These are phyloP conservation scores for Prunus armeniaca DNA, from an alignment of 306 rosid genomes.

Conservation along the genomic window DNA sequence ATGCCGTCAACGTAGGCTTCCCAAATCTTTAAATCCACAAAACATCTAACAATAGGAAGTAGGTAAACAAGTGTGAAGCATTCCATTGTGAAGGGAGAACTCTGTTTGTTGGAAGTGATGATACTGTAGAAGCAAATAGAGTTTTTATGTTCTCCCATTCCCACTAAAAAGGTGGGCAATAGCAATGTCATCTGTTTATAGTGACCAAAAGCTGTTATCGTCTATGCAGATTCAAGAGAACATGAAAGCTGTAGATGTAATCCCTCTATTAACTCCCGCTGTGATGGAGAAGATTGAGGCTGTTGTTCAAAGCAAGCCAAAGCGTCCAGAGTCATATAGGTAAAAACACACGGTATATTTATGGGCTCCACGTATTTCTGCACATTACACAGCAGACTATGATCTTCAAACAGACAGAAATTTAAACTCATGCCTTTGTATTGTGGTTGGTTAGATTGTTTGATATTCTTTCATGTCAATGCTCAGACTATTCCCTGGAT, in stretches of 20 bases:
- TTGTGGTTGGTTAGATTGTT: neutral
- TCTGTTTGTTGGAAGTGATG: neutral
- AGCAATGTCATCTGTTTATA: neutral
- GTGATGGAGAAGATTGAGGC: slow-evolving; percentile 95
- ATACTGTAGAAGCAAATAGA: neutral
- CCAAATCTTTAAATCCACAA: neutral
- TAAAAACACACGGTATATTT: slow-evolving; percentile 29
- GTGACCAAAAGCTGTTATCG: neutral
- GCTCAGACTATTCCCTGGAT: neutral
- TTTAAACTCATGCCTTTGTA: slow-evolving; percentile 3
- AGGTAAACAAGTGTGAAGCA: neutral
- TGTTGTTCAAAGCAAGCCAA: slow-evolving; percentile 86
- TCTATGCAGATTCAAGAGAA: slow-evolving; percentile 76
- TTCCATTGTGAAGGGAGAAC: neutral
- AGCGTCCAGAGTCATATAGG: slow-evolving; percentile 83
- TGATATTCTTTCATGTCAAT: neutral
- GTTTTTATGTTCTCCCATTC: neutral
- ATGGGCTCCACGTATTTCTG: slow-evolving; percentile 20
- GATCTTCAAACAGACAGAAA: neutral
- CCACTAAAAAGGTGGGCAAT: neutral
- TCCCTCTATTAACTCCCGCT: slow-evolving; percentile 78
- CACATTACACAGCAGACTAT: slow-evolving; percentile 25
- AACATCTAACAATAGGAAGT: neutral
- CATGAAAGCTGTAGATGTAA: slow-evolving; percentile 88
- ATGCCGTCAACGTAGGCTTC: neutral